These are phyloP conservation scores for Clonostachys byssicola DNA, from an alignment of 2,329 filamentous ascomycete genomes.

Conservation along the genomic window DNA sequence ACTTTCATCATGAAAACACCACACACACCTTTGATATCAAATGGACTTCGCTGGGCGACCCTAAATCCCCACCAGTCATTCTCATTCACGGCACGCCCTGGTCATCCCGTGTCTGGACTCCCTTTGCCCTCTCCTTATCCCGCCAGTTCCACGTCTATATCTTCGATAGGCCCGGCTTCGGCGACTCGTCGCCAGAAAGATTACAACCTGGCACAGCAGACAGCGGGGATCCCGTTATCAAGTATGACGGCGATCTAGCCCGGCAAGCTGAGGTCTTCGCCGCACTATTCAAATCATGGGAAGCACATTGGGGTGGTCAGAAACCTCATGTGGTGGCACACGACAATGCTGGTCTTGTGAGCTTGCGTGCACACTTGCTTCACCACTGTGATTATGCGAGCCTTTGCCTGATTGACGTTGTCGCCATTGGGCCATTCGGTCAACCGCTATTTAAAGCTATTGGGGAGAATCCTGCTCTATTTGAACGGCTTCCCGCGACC, in stretches of 20 bases:
- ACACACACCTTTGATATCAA: slow-evolving; percentile 18
- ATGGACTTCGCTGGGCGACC: slow-evolving; percentile 25
- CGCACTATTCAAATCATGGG: slow-evolving; percentile 28
- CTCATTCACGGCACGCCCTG: slow-evolving; percentile 43
- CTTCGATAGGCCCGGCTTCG: slow-evolving; percentile 40
- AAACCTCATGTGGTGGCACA: slow-evolving; percentile 35
- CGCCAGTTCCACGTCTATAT: slow-evolving; percentile 30
- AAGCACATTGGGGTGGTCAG: slow-evolving; percentile 10
- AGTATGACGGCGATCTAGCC: slow-evolving; percentile 25
- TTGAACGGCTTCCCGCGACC: slow-evolving; percentile 21
- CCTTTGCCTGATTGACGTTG: slow-evolving; percentile 35
- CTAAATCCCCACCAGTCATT: slow-evolving; percentile 21
- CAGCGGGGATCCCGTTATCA: slow-evolving; percentile 1
- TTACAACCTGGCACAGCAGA: slow-evolving; percentile 4
- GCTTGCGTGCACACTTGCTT: slow-evolving; percentile 27
- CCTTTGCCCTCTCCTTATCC: slow-evolving; percentile 25
- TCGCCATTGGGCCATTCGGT: slow-evolving; percentile 34
- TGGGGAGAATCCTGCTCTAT: slow-evolving; percentile 24
- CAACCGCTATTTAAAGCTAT: slow-evolving; percentile 36
- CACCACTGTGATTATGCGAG: slow-evolving; percentile 28
- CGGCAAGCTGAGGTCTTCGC: slow-evolving; percentile 29
- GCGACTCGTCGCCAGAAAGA: slow-evolving; percentile 21
- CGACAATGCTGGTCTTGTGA: slow-evolving; percentile 36
- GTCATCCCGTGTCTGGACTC: slow-evolving; percentile 33
- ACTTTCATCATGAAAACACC: slow-evolving; percentile 19